A percentile compares a stretch with the other conserved stretches of the same genome.
These are phyloP conservation scores for Lactifluus echinatus DNA, from an alignment of 768 basidiomycete genomes.

Conservation along the genomic window DNA sequence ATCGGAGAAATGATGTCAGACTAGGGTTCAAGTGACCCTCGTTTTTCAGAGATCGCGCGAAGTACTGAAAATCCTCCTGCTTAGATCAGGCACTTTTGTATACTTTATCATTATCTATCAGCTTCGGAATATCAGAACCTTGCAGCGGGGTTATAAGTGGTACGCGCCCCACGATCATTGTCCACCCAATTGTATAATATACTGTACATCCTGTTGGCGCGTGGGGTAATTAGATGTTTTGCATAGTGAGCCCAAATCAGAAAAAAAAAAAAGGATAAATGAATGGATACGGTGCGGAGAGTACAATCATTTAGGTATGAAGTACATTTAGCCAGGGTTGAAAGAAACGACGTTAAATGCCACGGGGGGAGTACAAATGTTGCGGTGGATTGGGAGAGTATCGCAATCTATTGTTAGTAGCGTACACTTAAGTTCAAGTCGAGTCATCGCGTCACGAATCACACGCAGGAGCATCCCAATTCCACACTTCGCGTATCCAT, in stretches of 20 bases:
- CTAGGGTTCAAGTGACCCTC: too few species aligned
- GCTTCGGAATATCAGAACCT: background rate
- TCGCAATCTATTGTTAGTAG: too few species aligned
- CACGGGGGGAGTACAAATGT: background rate
- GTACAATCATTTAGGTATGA: background rate
- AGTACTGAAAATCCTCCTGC: background rate
- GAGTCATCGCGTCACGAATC: background rate
- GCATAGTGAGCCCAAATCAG: background rate
- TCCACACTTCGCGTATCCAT: conserved; percentile 76
- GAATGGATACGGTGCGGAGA: background rate
- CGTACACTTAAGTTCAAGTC: too few species aligned
- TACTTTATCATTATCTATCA: background rate
- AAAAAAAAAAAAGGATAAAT: background rate
- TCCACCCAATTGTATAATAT: background rate
- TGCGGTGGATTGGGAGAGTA: background rate
- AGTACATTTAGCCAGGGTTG: background rate
- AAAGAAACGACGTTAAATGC: background rate
- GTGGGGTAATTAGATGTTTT: background rate
- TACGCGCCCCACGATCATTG: background rate
- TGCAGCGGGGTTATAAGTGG: background rate
- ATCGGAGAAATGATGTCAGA: background rate
- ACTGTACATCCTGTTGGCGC: background rate
- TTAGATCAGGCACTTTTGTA: too few species aligned
- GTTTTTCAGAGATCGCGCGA: background rate
- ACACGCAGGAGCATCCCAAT: conserved; percentile 35